Evolutionary conservation across 2,329 filamentous ascomycete species (phyloP), one percentile per base, ranked within the genome.

Genomic region (Hypoxylon sp.): DNA sequence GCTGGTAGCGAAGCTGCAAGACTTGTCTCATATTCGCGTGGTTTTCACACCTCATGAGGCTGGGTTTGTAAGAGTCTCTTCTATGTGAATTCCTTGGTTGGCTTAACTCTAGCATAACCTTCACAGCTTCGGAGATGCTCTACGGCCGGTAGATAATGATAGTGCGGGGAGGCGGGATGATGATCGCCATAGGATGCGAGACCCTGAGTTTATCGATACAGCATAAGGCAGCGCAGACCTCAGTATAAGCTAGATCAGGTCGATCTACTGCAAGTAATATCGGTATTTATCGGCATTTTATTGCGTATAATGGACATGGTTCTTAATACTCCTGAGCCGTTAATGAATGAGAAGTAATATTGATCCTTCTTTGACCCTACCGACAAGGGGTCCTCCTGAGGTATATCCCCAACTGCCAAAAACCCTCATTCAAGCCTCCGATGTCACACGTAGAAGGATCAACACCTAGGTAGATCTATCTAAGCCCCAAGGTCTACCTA

Each of bases 201-300:
- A 65, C 37, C 57, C 52, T 57, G 57, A 31, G 48, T 39, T 29
- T 29, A 35, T 29, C 10, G 26, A 47, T 33, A 50, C 22, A 14
- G 22, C 22, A 48, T 24, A 53, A 6, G 6, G 26, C 9, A 31
- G 1, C 2, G 29, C 50, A 57, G 24, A 39, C 42, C 55, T 69
- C 50, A 58, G 54, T 60, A 48, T 63, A 46, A 51, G 55, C 19
- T 52, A 11, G 10, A 46, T 48, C 37, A 44, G 29, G 22, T 39
- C 24, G 29, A 65, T 39, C 55, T 44, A 19, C 65, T 65, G 64
- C 64, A 59, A 51, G 56, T 42, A 57, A 70, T 59, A 26, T n/a
- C 63, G 63, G 55, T 58, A 67, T 64, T 46, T 24, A 57, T 67
- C 67, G 67, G 67, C 67, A 64, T 52, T 44, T 44, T 59, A 63